Base-by-base conservation (phyloP, 2,329 filamentous ascomycete genomes). In the Aspergillus aculeatus region DNA sequence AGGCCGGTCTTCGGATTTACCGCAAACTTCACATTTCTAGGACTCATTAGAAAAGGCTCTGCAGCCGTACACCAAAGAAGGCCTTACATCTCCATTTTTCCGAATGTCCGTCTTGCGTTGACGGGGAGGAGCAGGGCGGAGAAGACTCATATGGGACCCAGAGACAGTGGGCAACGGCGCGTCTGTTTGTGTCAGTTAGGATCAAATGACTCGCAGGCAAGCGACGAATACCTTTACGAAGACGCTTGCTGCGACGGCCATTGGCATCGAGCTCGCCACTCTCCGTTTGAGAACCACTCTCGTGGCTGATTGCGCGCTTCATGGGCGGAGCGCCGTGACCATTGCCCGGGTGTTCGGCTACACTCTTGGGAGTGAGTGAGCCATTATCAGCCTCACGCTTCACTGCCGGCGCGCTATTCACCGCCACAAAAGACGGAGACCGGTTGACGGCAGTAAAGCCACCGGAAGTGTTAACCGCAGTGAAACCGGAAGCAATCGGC, bases 141-240 rank as follows among this genome's bases (percentile, higher is more conserved):
- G 92, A 70, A 94, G 86, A 62, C 91, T 95, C 92, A 98, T 98
- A 78, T 98, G 92, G 55, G 94, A 98, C 57, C 95, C 95, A 65
- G 92, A 92, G 66, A 99, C 92, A 35, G 91, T 96, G 48, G 94
- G 72, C 21, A 65, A 92, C 38, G 83, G 80, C 48, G 77, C 77
- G 73, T 86, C 75, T 79, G 66, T 56, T 49, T 59, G 57, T 50
- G 50, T 54, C 38, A 9, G 47, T 59, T 29, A 47, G n/a, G 38
- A 21, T 32, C n/a, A 56, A 23, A 16, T 23, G 10, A 47, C 24
- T 50, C 21, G 12, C 32, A n/a, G 52, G 72, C 21, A 57, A 54
- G 32, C 29, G 41, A 58, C 21, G 61, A 60, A 26, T 82, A 89
- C 88, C 88, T 82, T 96, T 96, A 76, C 95, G 96, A 12, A 96